Evolutionary conservation across 257 asterid genomes (phyloP).

Genomic region (Solanum pimpinellifolium): DNA sequence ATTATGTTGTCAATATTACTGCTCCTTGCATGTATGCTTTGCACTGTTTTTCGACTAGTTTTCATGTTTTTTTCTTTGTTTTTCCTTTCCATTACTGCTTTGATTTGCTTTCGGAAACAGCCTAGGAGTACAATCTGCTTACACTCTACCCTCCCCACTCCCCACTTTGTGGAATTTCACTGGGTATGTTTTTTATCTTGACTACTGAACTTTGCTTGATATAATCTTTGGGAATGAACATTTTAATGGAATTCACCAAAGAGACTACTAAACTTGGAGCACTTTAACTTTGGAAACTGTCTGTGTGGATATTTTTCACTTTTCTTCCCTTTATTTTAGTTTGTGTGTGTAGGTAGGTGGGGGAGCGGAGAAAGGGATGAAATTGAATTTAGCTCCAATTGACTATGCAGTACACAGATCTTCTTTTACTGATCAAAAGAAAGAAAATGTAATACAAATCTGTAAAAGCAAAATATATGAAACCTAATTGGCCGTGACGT

Average conservation of each 20-base stretch:
- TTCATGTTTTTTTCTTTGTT: not conserved
- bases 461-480: not conserved
- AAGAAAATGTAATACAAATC: not conserved
- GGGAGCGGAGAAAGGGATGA: not conserved
- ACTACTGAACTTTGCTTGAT: not conserved
- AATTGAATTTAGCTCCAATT: not conserved
- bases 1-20: not conserved
- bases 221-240: not conserved
- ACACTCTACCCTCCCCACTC: not conserved
- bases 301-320: not conserved
- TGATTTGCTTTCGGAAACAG: not conserved
- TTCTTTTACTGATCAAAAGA: not conserved
- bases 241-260: not conserved
- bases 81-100: not conserved
- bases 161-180: not conserved
- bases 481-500: not conserved
- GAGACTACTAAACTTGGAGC: not conserved
- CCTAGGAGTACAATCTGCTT: not conserved
- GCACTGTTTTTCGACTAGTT: not conserved
- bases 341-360: not conserved
- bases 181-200: not conserved
- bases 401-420: not conserved
- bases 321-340: not conserved
- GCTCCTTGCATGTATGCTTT: not conserved
- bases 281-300: not conserved